Percentiles rank a stretch among this genome's conserved stretches.
Conservation (phyloP, 2,329 filamentous ascomycete genomes). For the Colletotrichum sojae region DNA sequence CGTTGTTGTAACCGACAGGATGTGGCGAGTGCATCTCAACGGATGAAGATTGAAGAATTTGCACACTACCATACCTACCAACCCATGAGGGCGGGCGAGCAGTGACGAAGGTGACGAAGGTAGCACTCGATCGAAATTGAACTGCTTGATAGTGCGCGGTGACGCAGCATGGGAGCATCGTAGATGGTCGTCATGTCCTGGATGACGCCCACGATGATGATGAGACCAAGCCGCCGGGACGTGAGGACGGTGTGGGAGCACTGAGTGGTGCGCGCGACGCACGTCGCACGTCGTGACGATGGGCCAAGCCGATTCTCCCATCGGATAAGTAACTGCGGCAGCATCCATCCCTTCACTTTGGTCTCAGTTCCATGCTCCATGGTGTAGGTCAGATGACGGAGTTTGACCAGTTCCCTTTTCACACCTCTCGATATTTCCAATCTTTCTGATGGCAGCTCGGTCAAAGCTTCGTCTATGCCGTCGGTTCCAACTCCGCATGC, state of each 20-base stretch:
- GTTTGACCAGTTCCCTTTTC: no score
- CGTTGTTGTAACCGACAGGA: constrained; percentile 12
- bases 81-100: background rate
- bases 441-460: no score
- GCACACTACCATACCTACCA: constrained; percentile 12
- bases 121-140: constrained; percentile 7
- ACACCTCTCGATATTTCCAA: no score
- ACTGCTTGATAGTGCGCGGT: constrained; percentile 8
- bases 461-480: no score
- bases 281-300: constrained; percentile 16
- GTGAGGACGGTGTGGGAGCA: constrained; percentile 10
- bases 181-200: background rate
- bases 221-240: constrained; percentile 26
- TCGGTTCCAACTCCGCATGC: background rate
- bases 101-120: constrained; percentile 16
- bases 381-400: no score
- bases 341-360: background rate
- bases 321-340: constrained; percentile 25
- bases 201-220: constrained; percentile 19
- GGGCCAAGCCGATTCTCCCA: constrained; percentile 18
- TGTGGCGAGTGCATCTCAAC: constrained; percentile 32
- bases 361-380: background rate
- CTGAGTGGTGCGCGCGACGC: constrained; percentile 9
- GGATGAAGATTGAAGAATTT: constrained; percentile 16
- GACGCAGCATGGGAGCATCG: constrained; percentile 21